Percentiles rank a stretch among this genome's conserved stretches.
These are phyloP conservation scores for Exophiala alcalophila DNA, from an alignment of 2,329 filamentous ascomycete species.

Conservation along the genomic window DNA sequence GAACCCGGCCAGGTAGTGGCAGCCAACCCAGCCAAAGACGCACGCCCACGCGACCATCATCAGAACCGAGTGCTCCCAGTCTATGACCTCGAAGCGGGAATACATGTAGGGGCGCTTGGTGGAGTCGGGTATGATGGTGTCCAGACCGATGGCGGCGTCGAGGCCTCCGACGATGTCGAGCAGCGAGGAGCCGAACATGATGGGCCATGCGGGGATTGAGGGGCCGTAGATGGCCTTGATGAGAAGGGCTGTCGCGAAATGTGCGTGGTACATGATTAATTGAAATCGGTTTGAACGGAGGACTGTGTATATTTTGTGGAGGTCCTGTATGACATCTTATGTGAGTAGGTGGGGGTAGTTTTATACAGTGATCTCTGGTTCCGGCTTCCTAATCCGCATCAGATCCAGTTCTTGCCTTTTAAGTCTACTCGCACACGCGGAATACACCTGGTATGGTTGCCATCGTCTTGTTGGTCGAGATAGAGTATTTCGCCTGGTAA, in stretches of 20 bases:
- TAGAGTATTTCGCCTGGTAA: too few species aligned
- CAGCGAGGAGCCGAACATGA: slow-evolving; percentile 3
- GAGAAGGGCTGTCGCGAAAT: slow-evolving; percentile 1
- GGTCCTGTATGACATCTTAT: too few species aligned
- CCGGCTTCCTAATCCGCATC: too few species aligned
- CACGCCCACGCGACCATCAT: slow-evolving; percentile 2
- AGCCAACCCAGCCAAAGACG: slow-evolving; percentile 1
- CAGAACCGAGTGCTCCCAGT: slow-evolving; percentile 2
- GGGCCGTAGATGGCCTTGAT: background rate
- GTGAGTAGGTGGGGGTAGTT: too few species aligned
- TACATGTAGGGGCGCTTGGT: slow-evolving; percentile 3
- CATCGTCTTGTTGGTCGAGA: too few species aligned
- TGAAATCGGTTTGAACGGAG: too few species aligned
- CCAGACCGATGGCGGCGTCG: slow-evolving; percentile 1
- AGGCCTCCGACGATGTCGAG: slow-evolving; percentile 1
- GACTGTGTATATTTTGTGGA: too few species aligned
- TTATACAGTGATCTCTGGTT: too few species aligned
- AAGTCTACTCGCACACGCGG: too few species aligned
- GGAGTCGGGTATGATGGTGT: background rate
- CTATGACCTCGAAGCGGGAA: slow-evolving; percentile 1
- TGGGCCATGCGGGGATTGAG: background rate
- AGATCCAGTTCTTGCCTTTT: background rate
- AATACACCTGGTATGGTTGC: too few species aligned
- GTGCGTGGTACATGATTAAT: slow-evolving; percentile 3
- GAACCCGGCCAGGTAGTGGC: slow-evolving; percentile 3